Evolutionary conservation across 805 yeast species (phyloP).

Genomic region (Hanseniaspora meyeri): DNA sequence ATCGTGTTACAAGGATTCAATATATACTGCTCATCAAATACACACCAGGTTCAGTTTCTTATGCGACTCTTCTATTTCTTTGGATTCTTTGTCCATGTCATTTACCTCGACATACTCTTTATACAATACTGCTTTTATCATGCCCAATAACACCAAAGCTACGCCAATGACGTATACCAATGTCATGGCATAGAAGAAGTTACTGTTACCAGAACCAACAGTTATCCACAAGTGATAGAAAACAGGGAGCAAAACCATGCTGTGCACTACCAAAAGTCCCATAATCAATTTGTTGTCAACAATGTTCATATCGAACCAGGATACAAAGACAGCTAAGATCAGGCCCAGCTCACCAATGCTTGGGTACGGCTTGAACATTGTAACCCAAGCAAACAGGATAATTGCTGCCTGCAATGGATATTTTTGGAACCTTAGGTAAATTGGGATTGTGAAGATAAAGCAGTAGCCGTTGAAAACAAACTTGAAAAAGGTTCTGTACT

Average conservation of each 20-base stretch:
- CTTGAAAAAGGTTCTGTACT: conserved; percentile 69
- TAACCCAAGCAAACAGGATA: conserved; percentile 38
- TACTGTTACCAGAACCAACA: conserved; percentile 87
- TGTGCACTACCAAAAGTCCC: conserved; percentile 35
- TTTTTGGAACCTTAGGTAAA: conserved; percentile 51
- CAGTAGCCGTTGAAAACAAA: conserved; percentile 72
- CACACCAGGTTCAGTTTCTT: not conserved
- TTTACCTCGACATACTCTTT: conserved; percentile 46
- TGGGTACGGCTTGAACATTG: conserved; percentile 74
- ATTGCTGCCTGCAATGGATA: conserved; percentile 46
- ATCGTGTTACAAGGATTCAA: not conserved
- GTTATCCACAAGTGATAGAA: conserved; percentile 92
- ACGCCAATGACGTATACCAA: conserved; percentile 65
- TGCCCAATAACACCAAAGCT: conserved; percentile 56
- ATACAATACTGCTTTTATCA: conserved; percentile 68
- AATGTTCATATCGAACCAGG: conserved; percentile 4
- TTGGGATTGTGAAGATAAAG: conserved; percentile 55
- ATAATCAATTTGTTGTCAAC: conserved; percentile 2
- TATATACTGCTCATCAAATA: not conserved
- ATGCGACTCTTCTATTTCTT: not conserved
- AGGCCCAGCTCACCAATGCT: conserved; percentile 64
- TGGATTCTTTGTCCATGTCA: not conserved
- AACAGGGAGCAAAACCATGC: conserved; percentile 65
- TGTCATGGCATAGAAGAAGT: conserved; percentile 90
- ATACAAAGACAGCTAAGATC: conserved; percentile 23